Evolutionary conservation across 2,329 filamentous ascomycete genomes (phyloP), one percentile per base, ranked within the genome.

Genomic region (Trichoderma sp.): DNA sequence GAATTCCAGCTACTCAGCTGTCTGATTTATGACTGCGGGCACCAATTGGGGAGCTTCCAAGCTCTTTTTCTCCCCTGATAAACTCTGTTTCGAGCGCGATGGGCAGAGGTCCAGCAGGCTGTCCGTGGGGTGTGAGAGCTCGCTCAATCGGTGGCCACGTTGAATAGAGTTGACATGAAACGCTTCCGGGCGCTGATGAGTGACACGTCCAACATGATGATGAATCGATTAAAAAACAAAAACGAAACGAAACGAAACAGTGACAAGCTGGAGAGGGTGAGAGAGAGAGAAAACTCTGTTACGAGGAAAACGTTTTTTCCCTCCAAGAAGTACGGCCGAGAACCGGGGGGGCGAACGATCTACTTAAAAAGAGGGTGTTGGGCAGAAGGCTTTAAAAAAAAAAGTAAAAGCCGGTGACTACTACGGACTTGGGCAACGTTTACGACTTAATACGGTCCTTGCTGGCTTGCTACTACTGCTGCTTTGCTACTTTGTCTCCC

Each of bases 311-410:
- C 28, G 34, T 21, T 32, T n/a, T 57, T 21, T 6, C 15, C 36
- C 3, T 5, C 56, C 21, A 26, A 43, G 21, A 24, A 15, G 6
- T 18, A 43, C 34, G 34, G 60, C 60, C 21, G 26, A 64, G 36
- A 51, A 21, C 18, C 62, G 26, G 26, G 43, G 61, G 39, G 39
- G 39, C 62, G 39, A 51, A 51, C 62, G 39, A 51, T 51, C 18
- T 64, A 28, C 39, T 62, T 70, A 32, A 36, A 62, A 62, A 53
- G 65, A 60, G 53, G 57, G 56, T 62, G 67, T 60, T 53, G 56
- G 67, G 36, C 51, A 51, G n/a, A 21, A 51, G 43, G 43, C 18
- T 21, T 56, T 34, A 61, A 63, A 39, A 62, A 11, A 14, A 39
- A 61, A 61, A 24, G 39, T 43, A 43, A 43, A 47, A 43, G 26